Evolutionary conservation across 2,329 filamentous ascomycete genomes (phyloP), one percentile per base, ranked within the genome.

Genomic region (Ophioceras dolichostomum): DNA sequence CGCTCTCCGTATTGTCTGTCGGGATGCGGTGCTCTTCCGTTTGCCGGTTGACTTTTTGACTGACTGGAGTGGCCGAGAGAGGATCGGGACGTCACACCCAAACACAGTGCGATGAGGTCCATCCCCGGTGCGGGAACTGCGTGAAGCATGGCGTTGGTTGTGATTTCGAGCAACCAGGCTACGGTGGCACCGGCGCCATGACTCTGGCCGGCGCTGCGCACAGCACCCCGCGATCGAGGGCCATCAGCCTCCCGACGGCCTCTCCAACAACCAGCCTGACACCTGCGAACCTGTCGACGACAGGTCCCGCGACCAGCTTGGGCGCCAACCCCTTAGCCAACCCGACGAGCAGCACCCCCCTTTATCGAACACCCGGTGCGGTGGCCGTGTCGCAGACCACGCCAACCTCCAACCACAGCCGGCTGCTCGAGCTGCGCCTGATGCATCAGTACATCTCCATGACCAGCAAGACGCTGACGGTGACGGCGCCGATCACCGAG

Each of bases 61-160:
- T n/a, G n/a, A n/a, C n/a, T n/a, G n/a, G n/a, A n/a, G n/a, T n/a
- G n/a, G n/a, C n/a, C n/a, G n/a, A n/a, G n/a, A n/a, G n/a, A n/a
- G n/a, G n/a, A n/a, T n/a, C n/a, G n/a, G n/a, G n/a, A n/a, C n/a
- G n/a, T n/a, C n/a, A n/a, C n/a, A n/a, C n/a, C n/a, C n/a, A n/a
- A n/a, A 8, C 36, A 16, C 47, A 76, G 72, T 81, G 76, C 57
- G 76, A 81, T 50, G 76, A 81, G 54, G 59, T 74, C 10, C 76
- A 79, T 49, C 76, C 76, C 8, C 59, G 68, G 41, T 81, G 76
- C 51, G 71, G 74, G 42, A 79, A 80, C 55, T 81, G 76, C 57
- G 58, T 67, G 39, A 81, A 79, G 49, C 76, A 81, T 56, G 76
- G 75, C 47, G 76, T 80, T 27, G 53, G 62, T 24, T 81, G 76